Evolutionary conservation across 2,329 filamentous ascomycete species (phyloP), one percentile per base, ranked within the genome.

Genomic region (Sarocladiaceae sp.): DNA sequence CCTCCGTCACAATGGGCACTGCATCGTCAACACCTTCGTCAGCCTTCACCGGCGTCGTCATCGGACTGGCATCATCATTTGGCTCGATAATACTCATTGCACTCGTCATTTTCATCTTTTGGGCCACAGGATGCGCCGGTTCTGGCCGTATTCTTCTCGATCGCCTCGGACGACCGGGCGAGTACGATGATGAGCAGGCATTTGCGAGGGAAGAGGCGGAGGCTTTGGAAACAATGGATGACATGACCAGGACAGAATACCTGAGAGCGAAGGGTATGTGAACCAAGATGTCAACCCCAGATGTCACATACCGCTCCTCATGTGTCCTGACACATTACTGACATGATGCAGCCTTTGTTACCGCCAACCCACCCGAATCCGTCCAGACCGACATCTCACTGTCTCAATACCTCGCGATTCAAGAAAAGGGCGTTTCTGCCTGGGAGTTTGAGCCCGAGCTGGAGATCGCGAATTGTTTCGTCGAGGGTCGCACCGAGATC

Each of bases 391-490:
- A 98, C 61, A 98, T 98, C 52, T 97, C 93, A 18, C 70, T 98
- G 51, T 97, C 93, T 27, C 93, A 98, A 63, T 97, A 95, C 62
- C 77, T 98, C 47, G 93, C 93, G 33, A 98, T 98, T 53, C 93
- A 98, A 69, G 93, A 98, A 70, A 98, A 98, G 65, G 93, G 93
- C 42, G 91, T 98, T n/a, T 95, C 93, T 4, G 93, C 93, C 6
- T 98, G 93, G 93, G 93, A 98, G 64, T 98, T 98, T 58, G 93
- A 97, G 64, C 93, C 93, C n/a, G 93, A 98, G 64, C 70, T 97
- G 27, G 93, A 98, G 66, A 96, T 97, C 54, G 93, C 93, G 53
- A 97, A 97, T 66, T 98, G 93, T 65, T 98, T 98, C 60, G 93
- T 98, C 51, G 91, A 98, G 66, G 91, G 72, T 32, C 81, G 93